Evolutionary conservation across 2,329 filamentous ascomycete species (phyloP).

Genomic region (Pseudocercospora ulei): DNA sequence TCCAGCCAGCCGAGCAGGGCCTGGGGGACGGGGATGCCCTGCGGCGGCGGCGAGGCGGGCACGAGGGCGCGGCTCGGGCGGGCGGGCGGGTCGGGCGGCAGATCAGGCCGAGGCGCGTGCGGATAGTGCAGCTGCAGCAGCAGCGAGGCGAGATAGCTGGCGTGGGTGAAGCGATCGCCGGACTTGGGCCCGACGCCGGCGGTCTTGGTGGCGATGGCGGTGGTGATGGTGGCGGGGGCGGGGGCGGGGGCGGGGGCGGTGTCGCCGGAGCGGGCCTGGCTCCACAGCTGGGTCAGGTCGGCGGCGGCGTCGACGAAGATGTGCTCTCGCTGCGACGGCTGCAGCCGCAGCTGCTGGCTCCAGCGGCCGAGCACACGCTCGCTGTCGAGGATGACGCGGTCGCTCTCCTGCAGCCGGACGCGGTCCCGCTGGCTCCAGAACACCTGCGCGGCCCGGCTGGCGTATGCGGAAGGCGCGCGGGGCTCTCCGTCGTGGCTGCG

Average conservation of each 20-base stretch:
- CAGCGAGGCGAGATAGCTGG: slow-evolving; percentile 66
- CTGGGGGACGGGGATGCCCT: slow-evolving; percentile 49
- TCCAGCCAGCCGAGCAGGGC: slow-evolving; percentile 77
- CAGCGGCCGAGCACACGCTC: slow-evolving; percentile 54
- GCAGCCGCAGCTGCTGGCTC: slow-evolving; percentile 30
- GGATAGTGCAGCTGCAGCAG: slow-evolving; percentile 71
- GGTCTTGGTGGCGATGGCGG: slow-evolving; percentile 29
- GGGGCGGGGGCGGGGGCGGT: too few relatives aligned
- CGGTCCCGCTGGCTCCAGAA: slow-evolving; percentile 44
- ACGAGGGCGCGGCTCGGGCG: slow-evolving; percentile 13
- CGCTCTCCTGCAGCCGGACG: slow-evolving; percentile 57
- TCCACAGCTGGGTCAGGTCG: slow-evolving; percentile 29
- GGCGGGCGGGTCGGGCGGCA: slow-evolving; percentile 16
- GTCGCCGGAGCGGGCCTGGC: too few relatives aligned
- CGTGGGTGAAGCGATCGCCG: slow-evolving; percentile 57
- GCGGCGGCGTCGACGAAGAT: slow-evolving; percentile 23
- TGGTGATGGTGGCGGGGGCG: too few relatives aligned
- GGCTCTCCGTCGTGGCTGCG: slow-evolving; percentile 36
- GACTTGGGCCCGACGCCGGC: slow-evolving; percentile 38
- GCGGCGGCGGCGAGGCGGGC: slow-evolving; percentile 34
- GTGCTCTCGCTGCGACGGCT: slow-evolving; percentile 19
- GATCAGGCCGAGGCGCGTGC: slow-evolving; percentile 34
- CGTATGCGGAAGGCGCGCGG: slow-evolving; percentile 51
- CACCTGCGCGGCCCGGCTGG: slow-evolving; percentile 61
- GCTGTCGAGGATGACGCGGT: slow-evolving; percentile 62